Conservation (phyloP, 1,284 basidiomycete species). For the Boletellus deceptivus region DNA sequence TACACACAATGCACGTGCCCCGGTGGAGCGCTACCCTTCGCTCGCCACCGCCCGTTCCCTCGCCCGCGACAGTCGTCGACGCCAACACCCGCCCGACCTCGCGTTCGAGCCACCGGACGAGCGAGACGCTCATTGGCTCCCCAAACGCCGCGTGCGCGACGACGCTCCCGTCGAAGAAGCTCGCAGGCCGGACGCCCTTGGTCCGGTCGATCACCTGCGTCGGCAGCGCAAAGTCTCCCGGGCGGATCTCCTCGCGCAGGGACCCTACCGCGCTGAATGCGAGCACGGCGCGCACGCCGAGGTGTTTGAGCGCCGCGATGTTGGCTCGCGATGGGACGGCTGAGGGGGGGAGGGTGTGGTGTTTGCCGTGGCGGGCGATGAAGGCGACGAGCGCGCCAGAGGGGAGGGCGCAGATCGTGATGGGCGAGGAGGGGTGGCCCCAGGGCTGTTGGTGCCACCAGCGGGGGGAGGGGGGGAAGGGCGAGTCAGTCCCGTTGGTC, state of each 20-base stretch:
- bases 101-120: constrained; percentile 69
- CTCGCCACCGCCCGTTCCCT: constrained; percentile 37
- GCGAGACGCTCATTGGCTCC: constrained; percentile 76
- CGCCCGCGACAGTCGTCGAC: constrained; percentile 33
- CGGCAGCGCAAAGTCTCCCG: constrained; percentile 88
- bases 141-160: constrained; percentile 96
- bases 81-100: constrained; percentile 66
- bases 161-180: constrained; percentile 83
- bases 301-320: constrained; percentile 91
- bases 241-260: constrained; percentile 92
- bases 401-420: constrained; percentile 82
- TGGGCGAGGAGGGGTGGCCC: constrained; percentile 90
- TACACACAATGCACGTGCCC: constrained; percentile 87
- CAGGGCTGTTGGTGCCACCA: constrained; percentile 70
- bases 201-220: constrained; percentile 96
- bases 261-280: constrained; percentile 97
- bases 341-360: constrained; percentile 76
- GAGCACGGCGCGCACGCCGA: constrained; percentile 87
- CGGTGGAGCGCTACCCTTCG: constrained; percentile 66
- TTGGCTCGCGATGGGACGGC: constrained; percentile 86
- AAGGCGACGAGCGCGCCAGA: constrained; percentile 84
- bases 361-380: constrained; percentile 84
- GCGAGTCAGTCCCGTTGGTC: background rate
- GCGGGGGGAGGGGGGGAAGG: too few species aligned
- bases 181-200: constrained; percentile 83